A percentile compares a stretch with the other conserved stretches of the same genome.
These are phyloP conservation scores for Ophiocordyceps camponoti-floridani DNA, from an alignment of 2,329 filamentous ascomycete species.

Conservation along the genomic window DNA sequence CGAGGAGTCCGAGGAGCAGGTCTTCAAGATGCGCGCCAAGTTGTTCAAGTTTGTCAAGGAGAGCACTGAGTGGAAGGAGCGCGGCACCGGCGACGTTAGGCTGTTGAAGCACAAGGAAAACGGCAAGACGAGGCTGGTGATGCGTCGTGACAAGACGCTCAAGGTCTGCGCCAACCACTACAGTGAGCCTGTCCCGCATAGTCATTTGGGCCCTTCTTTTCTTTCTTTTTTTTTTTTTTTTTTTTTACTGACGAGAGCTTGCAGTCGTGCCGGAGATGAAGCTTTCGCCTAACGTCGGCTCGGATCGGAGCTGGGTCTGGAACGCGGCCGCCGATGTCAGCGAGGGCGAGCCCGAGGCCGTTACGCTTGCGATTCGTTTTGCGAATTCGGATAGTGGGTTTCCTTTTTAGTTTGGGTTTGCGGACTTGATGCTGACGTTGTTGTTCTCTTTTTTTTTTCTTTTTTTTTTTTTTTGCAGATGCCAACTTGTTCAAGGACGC, in stretches of 20 bases:
- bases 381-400: slow-evolving; percentile 88
- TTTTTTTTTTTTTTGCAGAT: slow-evolving; percentile 34
- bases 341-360: slow-evolving; percentile 91
- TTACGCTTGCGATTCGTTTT: slow-evolving; percentile 92
- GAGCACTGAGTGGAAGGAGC: slow-evolving; percentile 94
- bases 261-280: slow-evolving; percentile 96
- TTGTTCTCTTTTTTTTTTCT: no score
- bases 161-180: slow-evolving; percentile 99
- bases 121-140: slow-evolving; percentile 90
- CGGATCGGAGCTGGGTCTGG: slow-evolving; percentile 98
- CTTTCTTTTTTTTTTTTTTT: neutral
- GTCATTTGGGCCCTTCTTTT: no score
- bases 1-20: slow-evolving; percentile 92
- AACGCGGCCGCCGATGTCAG: slow-evolving; percentile 95
- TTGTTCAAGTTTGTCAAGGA: slow-evolving; percentile 96
- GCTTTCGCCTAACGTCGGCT: slow-evolving; percentile 92
- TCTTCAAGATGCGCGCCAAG: slow-evolving; percentile 99
- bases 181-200: no score
- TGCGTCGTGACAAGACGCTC: slow-evolving; percentile 98
- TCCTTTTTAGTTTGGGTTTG: neutral
- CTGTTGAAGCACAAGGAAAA: slow-evolving; percentile 98
- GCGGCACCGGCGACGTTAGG: slow-evolving; percentile 88
- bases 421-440: neutral
- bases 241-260: neutral
- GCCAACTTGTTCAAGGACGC: slow-evolving; percentile 96